A percentile compares a stretch with the other conserved stretches of the same genome.
Evolutionary conservation across 2,329 filamentous ascomycete genomes (phyloP).

Genomic region (Nannizziopsis arthrosporioides): DNA sequence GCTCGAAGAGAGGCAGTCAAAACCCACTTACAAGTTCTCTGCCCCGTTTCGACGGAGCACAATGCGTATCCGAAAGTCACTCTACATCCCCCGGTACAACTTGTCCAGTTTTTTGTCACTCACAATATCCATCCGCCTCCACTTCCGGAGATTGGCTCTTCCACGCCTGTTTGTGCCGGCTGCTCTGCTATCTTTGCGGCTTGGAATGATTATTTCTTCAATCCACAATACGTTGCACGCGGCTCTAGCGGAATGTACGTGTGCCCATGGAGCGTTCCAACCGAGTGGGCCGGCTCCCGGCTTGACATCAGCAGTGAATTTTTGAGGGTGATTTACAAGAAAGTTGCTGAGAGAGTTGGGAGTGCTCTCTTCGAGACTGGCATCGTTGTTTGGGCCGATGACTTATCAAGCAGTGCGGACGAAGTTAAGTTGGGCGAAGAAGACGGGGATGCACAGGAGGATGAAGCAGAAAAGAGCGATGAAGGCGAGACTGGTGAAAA

Average conservation of each 20-base stretch:
- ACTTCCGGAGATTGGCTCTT: neutral
- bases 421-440: neutral
- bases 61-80: neutral
- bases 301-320: neutral
- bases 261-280: slow-evolving; percentile 3
- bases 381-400: neutral
- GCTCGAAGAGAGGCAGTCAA: neutral
- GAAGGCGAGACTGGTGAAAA: neutral
- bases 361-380: neutral
- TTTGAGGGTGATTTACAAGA: neutral
- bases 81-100: slow-evolving; percentile 1
- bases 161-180: neutral
- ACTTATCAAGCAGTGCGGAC: neutral
- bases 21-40: neutral
- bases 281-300: neutral
- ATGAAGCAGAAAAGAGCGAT: too few species aligned
- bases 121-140: neutral
- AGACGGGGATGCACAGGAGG: neutral
- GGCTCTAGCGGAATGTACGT: neutral
- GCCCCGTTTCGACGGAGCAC: neutral
- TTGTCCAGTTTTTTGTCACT: slow-evolving; percentile 3
- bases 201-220: neutral
- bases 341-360: neutral
- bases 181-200: slow-evolving; percentile 4
- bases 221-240: neutral